Base-by-base conservation (phyloP, 371 early-diverging fungal genomes). In the Saksenaea oblongispora region DNA sequence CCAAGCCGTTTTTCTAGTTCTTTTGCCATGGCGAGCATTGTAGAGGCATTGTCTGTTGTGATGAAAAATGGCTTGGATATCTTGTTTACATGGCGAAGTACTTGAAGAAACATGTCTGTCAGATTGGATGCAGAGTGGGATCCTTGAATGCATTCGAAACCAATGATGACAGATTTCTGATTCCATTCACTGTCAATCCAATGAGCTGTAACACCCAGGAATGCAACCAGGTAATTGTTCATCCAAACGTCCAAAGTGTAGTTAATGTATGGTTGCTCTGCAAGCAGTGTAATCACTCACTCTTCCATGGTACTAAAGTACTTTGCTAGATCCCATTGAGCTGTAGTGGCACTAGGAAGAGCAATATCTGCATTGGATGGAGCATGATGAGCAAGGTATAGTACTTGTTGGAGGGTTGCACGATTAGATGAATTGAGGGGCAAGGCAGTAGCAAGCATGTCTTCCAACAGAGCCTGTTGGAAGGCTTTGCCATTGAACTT, bases 241-340 rank as follows among this genome's bases (percentile, higher is more conserved):
- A 63, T 69, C 69, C 69, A 69, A 13, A 61, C 59, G 36, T 73
- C 67, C 3, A 69, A 34, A n/a, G 67, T 73, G 35, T 63, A 64
- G n/a, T n/a, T n/a, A n/a, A n/a, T n/a, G n/a, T n/a, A n/a, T n/a
- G n/a, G n/a, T n/a, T n/a, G n/a, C n/a, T 37, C 37, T 11, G 9
- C 37, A 9, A 37, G 15, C 37, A 37, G 9, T 37, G 37, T 1
- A 15, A 37, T 37, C 37, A 37, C 1, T 15, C 37, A 1, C 9
- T 37, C 37, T 1, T 37, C 37, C 37, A 37, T 37, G 37, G 9
- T n/a, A n/a, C n/a, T n/a, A n/a, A n/a, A n/a, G n/a, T n/a, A n/a
- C n/a, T n/a, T n/a, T n/a, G n/a, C n/a, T 15, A 37, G 1, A 37
- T 37, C 37, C 9, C 37, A 1, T 11, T 1, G 37, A 37, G 37